Conservation (phyloP, 2,329 filamentous ascomycete genomes). For the Hymenoscyphus scutula region DNA sequence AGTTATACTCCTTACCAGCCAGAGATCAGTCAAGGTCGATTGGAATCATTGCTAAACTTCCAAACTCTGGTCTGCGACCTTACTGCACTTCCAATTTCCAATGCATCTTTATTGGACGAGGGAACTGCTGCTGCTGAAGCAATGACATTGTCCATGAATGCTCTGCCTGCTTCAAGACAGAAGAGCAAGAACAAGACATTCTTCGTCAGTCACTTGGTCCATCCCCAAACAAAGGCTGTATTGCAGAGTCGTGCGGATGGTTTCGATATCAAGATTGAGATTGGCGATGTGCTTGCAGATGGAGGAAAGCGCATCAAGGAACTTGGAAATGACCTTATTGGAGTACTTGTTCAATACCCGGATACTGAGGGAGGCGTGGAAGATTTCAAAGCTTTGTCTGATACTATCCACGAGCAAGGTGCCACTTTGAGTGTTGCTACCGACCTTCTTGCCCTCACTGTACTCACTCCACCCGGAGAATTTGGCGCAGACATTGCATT, state of each 20-base stretch:
- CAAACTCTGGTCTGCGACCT: slow-evolving; percentile 90
- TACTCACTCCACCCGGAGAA: slow-evolving; percentile 86
- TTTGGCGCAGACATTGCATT: slow-evolving; percentile 96
- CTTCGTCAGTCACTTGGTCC: slow-evolving; percentile 77
- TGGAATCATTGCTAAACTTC: slow-evolving; percentile 92
- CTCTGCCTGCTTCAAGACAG: slow-evolving; percentile 66
- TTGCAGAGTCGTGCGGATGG: slow-evolving; percentile 82
- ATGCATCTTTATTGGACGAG: slow-evolving; percentile 89
- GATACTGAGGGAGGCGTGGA: slow-evolving; percentile 80
- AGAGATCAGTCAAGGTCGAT: slow-evolving; percentile 90
- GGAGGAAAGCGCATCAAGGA: slow-evolving; percentile 65
- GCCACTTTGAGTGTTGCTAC: slow-evolving; percentile 85
- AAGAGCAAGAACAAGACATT: slow-evolving; percentile 77
- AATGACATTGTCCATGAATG: slow-evolving; percentile 87
- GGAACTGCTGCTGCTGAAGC: slow-evolving; percentile 91
- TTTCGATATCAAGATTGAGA: slow-evolving; percentile 79
- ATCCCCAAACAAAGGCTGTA: slow-evolving; percentile 83
- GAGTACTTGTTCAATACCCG: slow-evolving; percentile 92
- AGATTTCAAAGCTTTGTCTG: slow-evolving; percentile 71
- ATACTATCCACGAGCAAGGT: slow-evolving; percentile 73
- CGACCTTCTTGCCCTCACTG: slow-evolving; percentile 81
- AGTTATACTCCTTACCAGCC: slow-evolving; percentile 97
- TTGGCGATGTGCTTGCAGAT: slow-evolving; percentile 68
- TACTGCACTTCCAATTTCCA: slow-evolving; percentile 82
- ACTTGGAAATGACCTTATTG: slow-evolving; percentile 77